phyloP scores from a whole-genome alignment of 2,329 filamentous ascomycete species.

The Monosporascus sp. region DNA sequence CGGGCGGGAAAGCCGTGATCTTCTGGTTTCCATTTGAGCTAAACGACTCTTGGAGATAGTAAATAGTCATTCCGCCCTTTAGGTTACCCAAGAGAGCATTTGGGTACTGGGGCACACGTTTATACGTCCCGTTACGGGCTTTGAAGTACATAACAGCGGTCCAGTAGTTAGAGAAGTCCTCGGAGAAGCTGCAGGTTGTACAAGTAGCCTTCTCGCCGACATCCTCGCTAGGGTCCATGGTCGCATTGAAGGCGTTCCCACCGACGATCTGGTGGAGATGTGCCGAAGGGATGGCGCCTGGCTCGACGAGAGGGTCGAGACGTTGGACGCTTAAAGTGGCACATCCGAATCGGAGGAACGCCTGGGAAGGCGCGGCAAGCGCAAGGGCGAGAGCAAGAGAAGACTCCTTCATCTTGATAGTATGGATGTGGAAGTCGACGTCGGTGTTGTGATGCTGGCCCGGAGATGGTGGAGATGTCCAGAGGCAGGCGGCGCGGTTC shows the following conservation, averaged over 20 bases:
- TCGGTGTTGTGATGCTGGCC: conserved; percentile 6
- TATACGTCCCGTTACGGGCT: conserved; percentile 24
- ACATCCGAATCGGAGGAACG: conserved; percentile 23
- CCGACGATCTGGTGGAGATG: conserved; percentile 24
- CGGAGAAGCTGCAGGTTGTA: conserved; percentile 29
- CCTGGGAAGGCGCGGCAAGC: conserved; percentile 19
- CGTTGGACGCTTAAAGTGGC: conserved; percentile 21
- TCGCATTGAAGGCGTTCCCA: conserved; percentile 23
- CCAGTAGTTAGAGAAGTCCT: conserved; percentile 27
- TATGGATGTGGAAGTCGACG: conserved; percentile 13
- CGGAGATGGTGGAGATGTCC: conserved; percentile 7
- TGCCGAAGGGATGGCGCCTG: conserved; percentile 18
- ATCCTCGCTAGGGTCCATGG: conserved; percentile 21
- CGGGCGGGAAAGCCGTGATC: conserved; percentile 33
- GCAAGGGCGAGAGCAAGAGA: conserved; percentile 16
- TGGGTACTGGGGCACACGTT: conserved; percentile 23
- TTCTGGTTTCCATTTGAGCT: conserved; percentile 33
- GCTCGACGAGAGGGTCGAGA: conserved; percentile 22
- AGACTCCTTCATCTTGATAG: conserved; percentile 30
- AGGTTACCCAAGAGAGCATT: conserved; percentile 28
- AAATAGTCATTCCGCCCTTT: conserved; percentile 35
- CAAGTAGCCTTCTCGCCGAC: conserved; percentile 24
- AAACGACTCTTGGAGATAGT: conserved; percentile 36
- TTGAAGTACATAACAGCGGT: conserved; percentile 25
- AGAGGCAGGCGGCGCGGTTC: too few relatives aligned